These are phyloP conservation scores for Gossypium sturtianum DNA, from an alignment of 345 rosid species.

Conservation along the genomic window DNA sequence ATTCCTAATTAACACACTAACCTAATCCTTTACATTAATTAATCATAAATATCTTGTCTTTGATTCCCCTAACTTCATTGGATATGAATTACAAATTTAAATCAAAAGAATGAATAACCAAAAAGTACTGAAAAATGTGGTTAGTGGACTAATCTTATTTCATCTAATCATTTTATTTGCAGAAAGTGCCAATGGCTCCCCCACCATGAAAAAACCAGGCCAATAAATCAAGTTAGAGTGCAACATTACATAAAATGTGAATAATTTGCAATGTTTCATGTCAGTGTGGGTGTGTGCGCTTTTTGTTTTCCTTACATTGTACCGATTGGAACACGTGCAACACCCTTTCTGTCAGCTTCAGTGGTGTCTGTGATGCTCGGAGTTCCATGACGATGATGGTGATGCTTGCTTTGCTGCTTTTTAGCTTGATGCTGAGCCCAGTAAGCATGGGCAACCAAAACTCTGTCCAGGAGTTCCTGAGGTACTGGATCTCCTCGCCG, in stretches of 20 bases:
- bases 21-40: background rate
- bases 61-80: background rate
- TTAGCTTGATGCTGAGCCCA: conserved; percentile 83
- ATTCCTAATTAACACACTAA: background rate
- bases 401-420: conserved; percentile 53
- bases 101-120: background rate
- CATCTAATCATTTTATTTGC: conserved; percentile 37
- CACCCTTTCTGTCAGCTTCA: conserved; percentile 17
- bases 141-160: conserved; percentile 28
- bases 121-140: background rate
- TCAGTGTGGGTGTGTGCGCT: too few species aligned
- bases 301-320: conserved; percentile 19
- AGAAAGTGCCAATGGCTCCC: conserved; percentile 25
- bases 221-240: conserved; percentile 36
- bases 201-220: conserved; percentile 9
- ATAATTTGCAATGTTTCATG: conserved; percentile 34
- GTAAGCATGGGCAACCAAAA: conserved; percentile 70
- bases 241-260: conserved; percentile 32
- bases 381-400: conserved; percentile 26
- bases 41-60: too few species aligned
- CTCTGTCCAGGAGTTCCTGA: conserved; percentile 81
- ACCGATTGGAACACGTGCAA: conserved; percentile 19
- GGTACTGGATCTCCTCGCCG: conserved; percentile 98
- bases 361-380: conserved; percentile 19
- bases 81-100: background rate